Percentiles rank a stretch among this genome's conserved stretches.
Evolutionary conservation across 139 green algal species (phyloP).

Genomic region (Chlamydomonas sp.): DNA sequence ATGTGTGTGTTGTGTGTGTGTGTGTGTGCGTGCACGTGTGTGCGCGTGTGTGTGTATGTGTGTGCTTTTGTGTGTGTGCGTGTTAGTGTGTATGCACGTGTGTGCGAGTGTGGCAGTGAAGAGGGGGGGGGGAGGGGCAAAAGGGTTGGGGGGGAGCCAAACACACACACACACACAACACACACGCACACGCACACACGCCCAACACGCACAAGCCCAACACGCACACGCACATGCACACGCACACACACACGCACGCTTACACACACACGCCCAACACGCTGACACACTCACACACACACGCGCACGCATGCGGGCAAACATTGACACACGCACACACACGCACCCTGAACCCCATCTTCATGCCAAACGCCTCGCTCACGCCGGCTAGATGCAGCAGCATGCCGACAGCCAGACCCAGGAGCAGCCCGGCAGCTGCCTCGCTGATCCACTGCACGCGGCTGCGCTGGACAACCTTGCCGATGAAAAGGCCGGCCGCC

Average conservation of each 20-base stretch:
- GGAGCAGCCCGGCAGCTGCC: constrained; percentile 31
- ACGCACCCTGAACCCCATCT: constrained; percentile 34
- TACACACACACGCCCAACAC: constrained; percentile 1
- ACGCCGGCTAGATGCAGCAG: constrained; percentile 13
- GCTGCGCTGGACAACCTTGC: constrained; percentile 22
- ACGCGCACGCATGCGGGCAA: background rate
- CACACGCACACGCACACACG: background rate
- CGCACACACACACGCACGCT: background rate
- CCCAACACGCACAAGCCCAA: background rate
- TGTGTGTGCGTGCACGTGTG: background rate
- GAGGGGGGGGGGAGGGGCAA: too few species aligned
- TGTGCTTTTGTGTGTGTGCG: too few species aligned
- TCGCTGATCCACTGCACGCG: constrained; percentile 40
- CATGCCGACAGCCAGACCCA: constrained; percentile 34
- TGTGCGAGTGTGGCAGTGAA: too few species aligned
- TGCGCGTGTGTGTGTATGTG: too few species aligned
- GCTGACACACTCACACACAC: background rate
- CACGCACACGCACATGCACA: background rate
- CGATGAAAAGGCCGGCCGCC: constrained; percentile 26
- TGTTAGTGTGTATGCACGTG: too few species aligned
- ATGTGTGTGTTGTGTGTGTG: background rate
- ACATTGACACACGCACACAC: background rate
- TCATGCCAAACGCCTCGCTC: background rate
- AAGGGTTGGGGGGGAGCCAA: too few species aligned
- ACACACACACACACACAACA: background rate